Evolutionary conservation across 768 basidiomycete species (phyloP).

Genomic region (Lactifluus piperatus): DNA sequence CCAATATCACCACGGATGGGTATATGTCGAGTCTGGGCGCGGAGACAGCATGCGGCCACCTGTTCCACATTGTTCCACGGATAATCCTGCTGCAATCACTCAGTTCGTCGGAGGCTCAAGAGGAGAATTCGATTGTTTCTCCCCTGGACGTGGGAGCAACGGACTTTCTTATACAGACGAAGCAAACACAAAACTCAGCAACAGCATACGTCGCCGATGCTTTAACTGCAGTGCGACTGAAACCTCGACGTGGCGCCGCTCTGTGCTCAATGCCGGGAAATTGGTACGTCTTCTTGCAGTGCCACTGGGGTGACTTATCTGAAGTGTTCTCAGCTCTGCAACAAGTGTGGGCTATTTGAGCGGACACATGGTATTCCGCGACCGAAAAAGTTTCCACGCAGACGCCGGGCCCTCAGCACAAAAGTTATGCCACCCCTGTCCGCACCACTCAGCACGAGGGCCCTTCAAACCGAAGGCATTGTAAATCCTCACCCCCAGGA

Average conservation of each 20-base stretch:
- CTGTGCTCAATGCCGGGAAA: constrained; percentile 71
- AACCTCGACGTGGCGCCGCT: constrained; percentile 72
- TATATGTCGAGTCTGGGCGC: background rate
- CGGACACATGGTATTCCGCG: constrained; percentile 69
- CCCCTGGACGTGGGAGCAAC: background rate
- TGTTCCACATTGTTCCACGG: background rate
- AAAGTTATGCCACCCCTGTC: background rate
- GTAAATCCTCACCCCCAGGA: background rate
- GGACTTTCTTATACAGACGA: constrained; percentile 49
- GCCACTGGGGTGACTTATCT: background rate
- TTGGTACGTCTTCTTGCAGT: constrained; percentile 32
- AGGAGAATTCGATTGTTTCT: background rate
- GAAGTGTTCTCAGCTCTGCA: constrained; percentile 22
- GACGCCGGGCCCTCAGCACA: background rate
- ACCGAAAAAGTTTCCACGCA: constrained; percentile 29
- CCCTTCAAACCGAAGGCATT: background rate
- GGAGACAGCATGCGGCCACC: background rate
- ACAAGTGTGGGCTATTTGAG: constrained; percentile 74
- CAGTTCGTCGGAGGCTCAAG: background rate
- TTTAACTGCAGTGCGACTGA: constrained; percentile 83
- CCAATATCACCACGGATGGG: constrained; percentile 4
- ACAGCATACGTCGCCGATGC: constrained; percentile 64
- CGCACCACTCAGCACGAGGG: background rate
- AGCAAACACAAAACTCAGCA: constrained; percentile 69
- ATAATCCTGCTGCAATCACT: background rate